Evolutionary conservation across 495 filamentous ascomycete species (phyloP), one percentile per base, ranked within the genome.

Genomic region (Lepraria neglecta): DNA sequence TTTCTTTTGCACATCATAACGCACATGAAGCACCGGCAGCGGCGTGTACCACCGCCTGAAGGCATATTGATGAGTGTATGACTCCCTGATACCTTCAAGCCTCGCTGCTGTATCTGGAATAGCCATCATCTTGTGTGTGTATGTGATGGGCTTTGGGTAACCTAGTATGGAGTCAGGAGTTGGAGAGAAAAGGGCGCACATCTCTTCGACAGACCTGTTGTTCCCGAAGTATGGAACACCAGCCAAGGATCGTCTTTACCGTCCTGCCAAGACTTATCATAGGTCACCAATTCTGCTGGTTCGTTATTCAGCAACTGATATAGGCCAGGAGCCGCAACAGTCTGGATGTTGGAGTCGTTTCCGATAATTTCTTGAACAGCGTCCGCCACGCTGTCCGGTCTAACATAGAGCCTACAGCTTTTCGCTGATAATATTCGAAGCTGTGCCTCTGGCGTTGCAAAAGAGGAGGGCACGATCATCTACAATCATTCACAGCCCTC

Each of bases 401-500:
- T 70, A 38, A 74, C 63, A 53, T 78, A 71, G 31, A 71, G 73
- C 0, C 62, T 63, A 58, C 76, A 75, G 9, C 69, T 58, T 6
- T 68, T 72, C 17, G 24, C 66, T 38, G 67, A 64, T 21, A 80
- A 59, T 12, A 80, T 66, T 51, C 73, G 67, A 27, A 72, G 30
- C 56, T 75, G 70, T 1, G 70, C 73, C 40, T 76, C 74, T 21
- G 75, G 63, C 19, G 70, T 76, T 48, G 77, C 76, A 24, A 75
- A 69, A 17, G 74, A 72, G 4, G 76, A 78, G 14, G 72, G 68
- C 6, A 77, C 62, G 14, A 78, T 68, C 14, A 65, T 61, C 72
- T 71, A n/a, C n/a, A n/a, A n/a, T n/a, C n/a, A n/a, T n/a, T n/a
- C n/a, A n/a, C n/a, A n/a, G n/a, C 9, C 47, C 9, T 10, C 12